Base-by-base conservation (phyloP, 2,329 filamentous ascomycete species). In the Trichoderma hamatum region DNA sequence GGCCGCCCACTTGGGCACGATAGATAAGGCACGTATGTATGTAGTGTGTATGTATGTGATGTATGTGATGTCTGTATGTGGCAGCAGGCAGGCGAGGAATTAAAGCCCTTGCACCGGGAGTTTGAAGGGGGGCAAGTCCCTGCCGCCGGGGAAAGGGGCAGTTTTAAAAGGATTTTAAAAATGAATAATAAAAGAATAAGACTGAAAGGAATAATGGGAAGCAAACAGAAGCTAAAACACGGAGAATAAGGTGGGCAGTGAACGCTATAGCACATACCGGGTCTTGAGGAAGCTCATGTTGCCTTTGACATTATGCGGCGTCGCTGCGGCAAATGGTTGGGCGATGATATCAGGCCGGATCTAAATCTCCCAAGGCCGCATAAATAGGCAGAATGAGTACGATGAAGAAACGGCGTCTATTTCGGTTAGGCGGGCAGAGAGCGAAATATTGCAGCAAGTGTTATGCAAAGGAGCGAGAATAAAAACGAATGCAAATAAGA, bases 231-330 rank as follows among this genome's bases (percentile, higher is more conserved):
- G n/a, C 39, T 24, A 16, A 34, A 36, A 36, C n/a, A 26, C 2
- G 28, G 26, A 36, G 34, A 36, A 36, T 26, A n/a, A 55, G 32
- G 16, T 56, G 61, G 72, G 73, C 68, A 71, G 72, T 72, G 72
- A 71, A 76, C 9, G 4, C 39, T 9, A 43, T 19, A 7, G 30
- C 39, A 43, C 39, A 43, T 43, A 82, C 80, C 80, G 82, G 78
- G 80, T 78, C 75, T 82, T 82, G 74, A 82, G 79, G 73, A 82
- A 82, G 76, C 80, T 81, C 79, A 81, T 81, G 73, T 76, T 78
- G 75, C 75, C 76, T 39, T 28, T 70, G 36, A 78, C 80, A 80
- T 80, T 76, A 75, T 78, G 76, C 77, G 58, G 67, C 68, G 67
- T 70, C 70, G 65, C 72, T 46, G 64, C 54, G 28, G 64, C 28